Conservation (phyloP, 2,329 filamentous ascomycete genomes). For the Aphanocladium album region DNA sequence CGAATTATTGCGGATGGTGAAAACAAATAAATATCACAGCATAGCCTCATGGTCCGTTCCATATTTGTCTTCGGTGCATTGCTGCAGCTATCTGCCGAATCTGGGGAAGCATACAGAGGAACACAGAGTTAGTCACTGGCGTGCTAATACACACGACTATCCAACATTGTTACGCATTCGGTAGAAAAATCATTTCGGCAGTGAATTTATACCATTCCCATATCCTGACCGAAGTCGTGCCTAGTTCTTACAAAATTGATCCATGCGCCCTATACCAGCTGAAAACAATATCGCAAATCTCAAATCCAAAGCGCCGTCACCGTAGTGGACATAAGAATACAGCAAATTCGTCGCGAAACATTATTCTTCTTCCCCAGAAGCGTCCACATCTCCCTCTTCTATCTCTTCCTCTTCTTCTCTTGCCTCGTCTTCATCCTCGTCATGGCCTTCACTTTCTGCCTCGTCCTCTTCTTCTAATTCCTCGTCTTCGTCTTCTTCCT, state of each 20-base stretch:
- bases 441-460: neutral
- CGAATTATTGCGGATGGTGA: too few species aligned
- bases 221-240: neutral
- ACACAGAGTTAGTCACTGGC: neutral
- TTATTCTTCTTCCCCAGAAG: slow-evolving; percentile 31
- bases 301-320: slow-evolving; percentile 7
- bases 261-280: slow-evolving; percentile 2
- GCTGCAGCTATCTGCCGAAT: neutral
- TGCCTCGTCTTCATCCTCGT: neutral
- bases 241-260: neutral
- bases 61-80: too few species aligned
- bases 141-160: too few species aligned
- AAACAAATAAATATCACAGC: too few species aligned
- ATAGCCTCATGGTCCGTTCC: too few species aligned
- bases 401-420: neutral
- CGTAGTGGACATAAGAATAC: neutral
- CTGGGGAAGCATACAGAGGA: neutral
- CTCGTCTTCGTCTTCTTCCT: slow-evolving; percentile 20
- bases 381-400: slow-evolving; percentile 26
- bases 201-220: slow-evolving; percentile 1
- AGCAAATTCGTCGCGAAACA: neutral
- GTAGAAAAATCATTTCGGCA: neutral
- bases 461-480: neutral
- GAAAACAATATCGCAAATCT: neutral
- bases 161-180: neutral